A percentile compares a stretch with the other conserved stretches of the same genome.
These are phyloP conservation scores for Solanum pinnatisectum DNA, from an alignment of 257 asterid genomes.

Conservation along the genomic window DNA sequence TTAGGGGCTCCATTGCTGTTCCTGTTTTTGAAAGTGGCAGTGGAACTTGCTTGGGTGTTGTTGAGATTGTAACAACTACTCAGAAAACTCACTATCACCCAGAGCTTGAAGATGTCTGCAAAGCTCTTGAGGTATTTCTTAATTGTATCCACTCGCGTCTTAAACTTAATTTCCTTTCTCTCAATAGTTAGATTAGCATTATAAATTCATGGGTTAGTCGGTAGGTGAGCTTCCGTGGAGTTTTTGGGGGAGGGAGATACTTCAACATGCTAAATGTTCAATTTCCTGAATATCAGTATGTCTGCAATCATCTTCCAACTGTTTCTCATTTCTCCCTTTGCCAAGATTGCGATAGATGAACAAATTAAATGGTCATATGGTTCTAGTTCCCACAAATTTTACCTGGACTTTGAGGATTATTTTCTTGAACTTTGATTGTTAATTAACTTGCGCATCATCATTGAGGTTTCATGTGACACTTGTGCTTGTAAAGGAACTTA, in stretches of 20 bases:
- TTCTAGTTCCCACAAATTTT: neutral
- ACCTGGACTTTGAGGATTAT: neutral
- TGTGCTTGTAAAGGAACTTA: neutral
- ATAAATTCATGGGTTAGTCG: neutral
- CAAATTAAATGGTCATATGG: neutral
- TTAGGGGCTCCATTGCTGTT: constrained; percentile 67
- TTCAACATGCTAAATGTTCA: neutral
- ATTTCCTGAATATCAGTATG: neutral
- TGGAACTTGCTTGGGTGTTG: constrained; percentile 71
- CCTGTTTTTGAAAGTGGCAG: constrained; percentile 62
- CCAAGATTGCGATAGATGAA: neutral
- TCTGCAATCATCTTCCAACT: neutral
- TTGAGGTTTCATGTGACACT: neutral
- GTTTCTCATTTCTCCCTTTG: neutral
- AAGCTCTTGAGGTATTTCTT: constrained; percentile 55
- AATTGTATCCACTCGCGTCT: neutral
- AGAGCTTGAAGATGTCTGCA: constrained; percentile 53
- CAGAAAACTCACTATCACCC: constrained; percentile 45
- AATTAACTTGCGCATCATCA: neutral
- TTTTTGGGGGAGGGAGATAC: neutral
- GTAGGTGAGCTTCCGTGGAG: neutral
- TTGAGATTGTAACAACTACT: constrained; percentile 58
- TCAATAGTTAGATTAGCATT: neutral
- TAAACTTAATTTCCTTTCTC: neutral
- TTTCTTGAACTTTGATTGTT: neutral